Evolutionary conservation across 2,329 filamentous ascomycete genomes (phyloP).

Genomic region (Ophiostoma pallidulum): DNA sequence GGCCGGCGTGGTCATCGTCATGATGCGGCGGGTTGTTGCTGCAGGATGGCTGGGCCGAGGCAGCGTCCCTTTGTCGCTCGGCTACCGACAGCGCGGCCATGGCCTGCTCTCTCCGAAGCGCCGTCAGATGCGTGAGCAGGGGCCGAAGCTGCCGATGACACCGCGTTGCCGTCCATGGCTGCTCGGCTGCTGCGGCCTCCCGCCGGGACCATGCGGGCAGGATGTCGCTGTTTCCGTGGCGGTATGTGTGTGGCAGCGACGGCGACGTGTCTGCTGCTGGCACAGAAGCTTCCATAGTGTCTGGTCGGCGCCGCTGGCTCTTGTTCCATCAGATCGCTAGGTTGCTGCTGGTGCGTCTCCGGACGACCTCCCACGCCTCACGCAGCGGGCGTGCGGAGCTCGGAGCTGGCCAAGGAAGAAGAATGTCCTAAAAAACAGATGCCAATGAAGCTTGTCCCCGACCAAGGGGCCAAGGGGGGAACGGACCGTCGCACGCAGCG

Average conservation of each 20-base stretch:
- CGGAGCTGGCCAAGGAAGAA: too few relatives aligned
- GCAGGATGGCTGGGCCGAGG: not conserved
- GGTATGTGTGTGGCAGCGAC: not conserved
- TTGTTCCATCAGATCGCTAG: not conserved
- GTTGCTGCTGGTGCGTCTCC: not conserved
- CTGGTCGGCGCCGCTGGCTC: not conserved
- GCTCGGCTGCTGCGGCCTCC: conserved; percentile 5
- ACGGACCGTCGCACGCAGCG: too few relatives aligned
- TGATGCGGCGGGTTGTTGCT: not conserved
- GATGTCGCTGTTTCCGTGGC: conserved; percentile 10
- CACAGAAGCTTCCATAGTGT: not conserved
- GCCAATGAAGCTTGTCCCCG: too few relatives aligned
- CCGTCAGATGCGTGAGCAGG: conserved; percentile 33
- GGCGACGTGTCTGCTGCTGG: not conserved
- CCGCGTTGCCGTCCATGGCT: conserved; percentile 38
- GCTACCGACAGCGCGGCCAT: conserved; percentile 1
- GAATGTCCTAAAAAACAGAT: too few relatives aligned
- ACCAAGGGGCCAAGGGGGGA: too few relatives aligned
- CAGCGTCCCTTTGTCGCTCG: not conserved
- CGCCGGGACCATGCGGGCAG: conserved; percentile 4
- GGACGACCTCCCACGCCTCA: too few relatives aligned
- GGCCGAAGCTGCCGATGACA: conserved; percentile 39
- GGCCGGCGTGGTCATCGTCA: not conserved
- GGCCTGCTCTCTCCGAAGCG: conserved; percentile 27
- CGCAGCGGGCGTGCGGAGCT: too few relatives aligned